Evolutionary conservation across 179 eudicot species (phyloP), one percentile per base, ranked within the genome.

Genomic region (Spinacia oleracea): DNA sequence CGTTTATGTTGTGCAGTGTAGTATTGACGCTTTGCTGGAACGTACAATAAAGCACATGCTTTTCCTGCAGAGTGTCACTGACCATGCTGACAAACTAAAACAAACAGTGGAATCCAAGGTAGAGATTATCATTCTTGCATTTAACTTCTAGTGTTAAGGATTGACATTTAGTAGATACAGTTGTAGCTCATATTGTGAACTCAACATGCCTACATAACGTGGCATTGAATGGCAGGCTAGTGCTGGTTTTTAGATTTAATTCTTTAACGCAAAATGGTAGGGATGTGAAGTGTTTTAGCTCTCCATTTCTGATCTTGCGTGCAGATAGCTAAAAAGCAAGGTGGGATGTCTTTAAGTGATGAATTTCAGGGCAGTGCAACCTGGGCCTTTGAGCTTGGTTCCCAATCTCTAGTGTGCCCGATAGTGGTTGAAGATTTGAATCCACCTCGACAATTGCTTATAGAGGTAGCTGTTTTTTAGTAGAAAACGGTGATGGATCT

Each of bases 311-410:
- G 60, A 58, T 59, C 71, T 60, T 77, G 82, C 89, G 92, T 77
- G 82, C 89, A 93, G 98, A 85, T 90, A 69, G 78, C 86, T 46
- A 85, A 83, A 81, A 86, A 87, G 81, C 98, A 94, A 68, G 90
- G 90, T 53, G 96, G 90, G 58, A 64, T 89, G 77, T 73, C 86
- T 65, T 75, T 86, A 32, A 88, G 87, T 84, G 97, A 91, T 80
- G 89, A 86, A 72, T 86, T 87, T 79, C 93, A 91, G 56, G 96
- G 97, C 25, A 97, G 99, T 77, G 93, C 92, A 69, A 96, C 98
- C n/a, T 96, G 99, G 99, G 98, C 99, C 65, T 93, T 88, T 80
- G 98, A 96, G 89, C 92, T 96, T 74, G 98, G 96, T 11, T 89
- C 93, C 32, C 96, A 89, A 70, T 87, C 97, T 69, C 84, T 86